Base-by-base conservation (phyloP, 1,284 basidiomycete genomes). In the Cryptococcus maquisensis region DNA sequence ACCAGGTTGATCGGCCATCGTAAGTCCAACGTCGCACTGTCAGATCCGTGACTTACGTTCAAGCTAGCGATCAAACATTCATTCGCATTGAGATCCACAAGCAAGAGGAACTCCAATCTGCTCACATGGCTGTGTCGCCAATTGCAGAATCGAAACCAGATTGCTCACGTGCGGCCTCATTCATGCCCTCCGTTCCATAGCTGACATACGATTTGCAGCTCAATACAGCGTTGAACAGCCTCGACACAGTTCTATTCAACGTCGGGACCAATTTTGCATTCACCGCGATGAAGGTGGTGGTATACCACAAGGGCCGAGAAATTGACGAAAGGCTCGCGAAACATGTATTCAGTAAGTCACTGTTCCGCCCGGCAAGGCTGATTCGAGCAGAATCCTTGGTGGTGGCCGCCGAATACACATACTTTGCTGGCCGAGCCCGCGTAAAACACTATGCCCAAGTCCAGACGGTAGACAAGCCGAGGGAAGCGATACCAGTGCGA, bases 201-300 rank as follows among this genome's bases (percentile, higher is more conserved):
- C 41, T 15, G 5, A 37, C 12, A 2, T 16, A 36, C 36, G 51
- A n/a, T 37, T 7, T 16, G 47, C 51, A 76, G 74, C 84, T 82
- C 47, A 94, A 98, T 72, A 82, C 83, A 2, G 67, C 68, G 7
- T 80, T 96, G 60, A 97, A 95, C 72, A 77, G 82, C 2, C 63
- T 75, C 24, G 64, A 79, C 35, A 82, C 81, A 0, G 84, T 90
- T 3, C 83, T 88, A 71, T 71, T 83, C 37, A 98, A 97, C 71
- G 79, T 96, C 9, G 93, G 92, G 69, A 85, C 93, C 72, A 88
- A 86, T 65, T 88, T 94, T 66, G 75, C 90, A n/a, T 73, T 95
- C 23, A 82, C 85, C 1, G 90, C 90, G 0, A 86, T 94, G 80
- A 97, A 93, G 77, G 87, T 93, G 80, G 84, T 89, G 49, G 81